Base-by-base conservation (phyloP, 371 early-diverging fungal species). In the Mortierella sp. region DNA sequence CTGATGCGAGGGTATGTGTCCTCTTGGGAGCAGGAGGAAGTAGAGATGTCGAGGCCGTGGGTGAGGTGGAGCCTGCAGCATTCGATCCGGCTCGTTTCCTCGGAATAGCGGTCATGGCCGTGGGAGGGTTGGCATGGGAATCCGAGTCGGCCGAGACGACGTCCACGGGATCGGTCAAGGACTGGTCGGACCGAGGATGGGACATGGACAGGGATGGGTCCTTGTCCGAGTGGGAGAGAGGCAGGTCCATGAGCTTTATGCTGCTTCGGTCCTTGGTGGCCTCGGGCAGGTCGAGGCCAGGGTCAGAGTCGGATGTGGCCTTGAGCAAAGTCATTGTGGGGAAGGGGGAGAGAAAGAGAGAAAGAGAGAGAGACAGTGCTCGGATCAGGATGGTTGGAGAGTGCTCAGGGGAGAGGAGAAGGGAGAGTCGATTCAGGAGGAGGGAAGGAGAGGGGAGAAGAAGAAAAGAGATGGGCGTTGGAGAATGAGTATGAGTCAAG, bases 241-340 rank as follows among this genome's bases (percentile, higher is more conserved):
- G 77, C 26, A 77, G 53, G 66, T 77, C 72, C 77, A 77, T 77
- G 66, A 77, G 77, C 59, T 68, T 72, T 64, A 77, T 77, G 50
- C 72, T 72, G 6, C 68, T 56, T n/a, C 77, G 72, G 50, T 77
- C 72, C 66, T 77, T 77, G 29, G 71, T 37, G 11, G 60, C 57
- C 59, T 77, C 77, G 25, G 53, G 53, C 26, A 19, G 53, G 25
- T 23, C 21, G 53, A 19, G 21, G 59, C 21, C 60, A 51, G 9
- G 59, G 60, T 51, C 60, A 28, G 55, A 63, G 62, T 69, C 60
- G 11, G 62, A 47, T 18, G 52, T 11, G 1, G 56, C 37, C 53
- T 53, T 59, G 19, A 64, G 37, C 60, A 72, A 56, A 4, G 21
- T 30, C 44, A 11, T 55, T 23, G 29, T 18, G n/a, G n/a, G n/a